Evolutionary conservation across 768 basidiomycete species (phyloP), one percentile per base, ranked within the genome.

Genomic region (Boletus patriciae): DNA sequence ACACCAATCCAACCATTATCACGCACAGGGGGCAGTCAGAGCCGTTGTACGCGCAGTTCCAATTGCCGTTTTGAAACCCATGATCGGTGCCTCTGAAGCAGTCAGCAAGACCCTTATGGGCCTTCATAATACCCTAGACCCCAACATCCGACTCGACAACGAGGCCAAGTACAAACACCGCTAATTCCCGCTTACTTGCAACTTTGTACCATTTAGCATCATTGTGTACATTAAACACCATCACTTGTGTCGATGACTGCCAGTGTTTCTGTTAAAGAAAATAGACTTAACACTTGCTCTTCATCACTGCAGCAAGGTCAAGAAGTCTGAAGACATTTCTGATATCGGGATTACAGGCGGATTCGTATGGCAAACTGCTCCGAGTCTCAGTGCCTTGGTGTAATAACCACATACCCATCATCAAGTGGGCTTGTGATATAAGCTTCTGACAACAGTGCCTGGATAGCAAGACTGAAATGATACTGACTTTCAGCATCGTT

Each of bases 11-110:
- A 21, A 33, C 11, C 19, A 25, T 34, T 10, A 56, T 54, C 15
- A 50, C 51, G 9, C 50, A 2, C 67, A 98, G 94, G 95, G 94
- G 3, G 85, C 95, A 50, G 89, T 95, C 21, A 88, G 88, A 54
- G 91, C 96, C 23, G 95, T 99, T 27, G 90, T 98, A 58, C 87
- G 97, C 27, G 97, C 97, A 29, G 94, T 98, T 12, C 97, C 97
- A 7, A 95, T 98, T 56, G 97, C 97, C 0, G 94, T 99, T 12
- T 76, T 99, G 63, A 94, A 92, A 66, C 94, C 97, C 2, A 96
- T 97, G 93, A 99, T 98, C 55, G 97, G 97, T 5, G 94, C 95
- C 5, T 93, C 88, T 48, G 96, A 97, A 73, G 97, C 97, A 3
- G 89, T 98, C 57, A 89, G 93, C 75, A 95, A 98, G 78, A 95